Conservation (phyloP, 257 asterid species). For the Primulina huaijiensis region DNA sequence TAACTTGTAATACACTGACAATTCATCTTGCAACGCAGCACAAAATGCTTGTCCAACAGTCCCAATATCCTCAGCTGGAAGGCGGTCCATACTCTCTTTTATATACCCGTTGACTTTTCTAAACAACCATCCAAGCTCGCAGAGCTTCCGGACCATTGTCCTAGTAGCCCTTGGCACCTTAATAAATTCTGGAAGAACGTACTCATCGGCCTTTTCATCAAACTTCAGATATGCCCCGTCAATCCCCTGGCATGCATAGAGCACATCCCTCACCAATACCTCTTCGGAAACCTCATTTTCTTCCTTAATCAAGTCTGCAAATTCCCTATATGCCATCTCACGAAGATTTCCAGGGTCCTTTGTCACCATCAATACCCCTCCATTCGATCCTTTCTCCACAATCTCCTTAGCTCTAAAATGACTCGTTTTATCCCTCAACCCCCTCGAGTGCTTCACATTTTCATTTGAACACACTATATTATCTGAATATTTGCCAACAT, state of each 20-base stretch:
- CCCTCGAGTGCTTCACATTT: conserved; percentile 40
- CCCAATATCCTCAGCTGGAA: conserved; percentile 85
- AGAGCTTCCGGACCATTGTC: conserved; percentile 69
- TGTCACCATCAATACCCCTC: conserved; percentile 75
- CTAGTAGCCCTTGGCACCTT: conserved; percentile 71
- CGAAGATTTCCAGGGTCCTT: conserved; percentile 84
- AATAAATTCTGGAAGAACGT: conserved; percentile 54
- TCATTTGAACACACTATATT: conserved; percentile 32
- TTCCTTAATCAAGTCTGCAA: conserved; percentile 63
- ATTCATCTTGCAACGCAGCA: conserved; percentile 94
- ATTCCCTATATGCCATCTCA: conserved; percentile 78
- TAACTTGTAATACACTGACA: conserved; percentile 78
- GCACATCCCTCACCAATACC: conserved; percentile 84
- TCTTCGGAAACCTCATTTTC: conserved; percentile 85
- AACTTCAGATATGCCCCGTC: conserved; percentile 79
- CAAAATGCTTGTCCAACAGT: conserved; percentile 98
- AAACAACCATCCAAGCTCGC: conserved; percentile 95
- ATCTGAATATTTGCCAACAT: conserved; percentile 20
- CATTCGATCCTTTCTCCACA: conserved; percentile 54
- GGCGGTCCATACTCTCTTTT: conserved; percentile 61
- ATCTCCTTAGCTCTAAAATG: conserved; percentile 41
- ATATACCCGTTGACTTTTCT: conserved; percentile 79
- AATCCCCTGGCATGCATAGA: conserved; percentile 94
- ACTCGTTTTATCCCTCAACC: conserved; percentile 39
- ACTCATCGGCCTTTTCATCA: conserved; percentile 65